Evolutionary conservation across 1,284 basidiomycete species (phyloP).

Genomic region (Termitomyces sp.): DNA sequence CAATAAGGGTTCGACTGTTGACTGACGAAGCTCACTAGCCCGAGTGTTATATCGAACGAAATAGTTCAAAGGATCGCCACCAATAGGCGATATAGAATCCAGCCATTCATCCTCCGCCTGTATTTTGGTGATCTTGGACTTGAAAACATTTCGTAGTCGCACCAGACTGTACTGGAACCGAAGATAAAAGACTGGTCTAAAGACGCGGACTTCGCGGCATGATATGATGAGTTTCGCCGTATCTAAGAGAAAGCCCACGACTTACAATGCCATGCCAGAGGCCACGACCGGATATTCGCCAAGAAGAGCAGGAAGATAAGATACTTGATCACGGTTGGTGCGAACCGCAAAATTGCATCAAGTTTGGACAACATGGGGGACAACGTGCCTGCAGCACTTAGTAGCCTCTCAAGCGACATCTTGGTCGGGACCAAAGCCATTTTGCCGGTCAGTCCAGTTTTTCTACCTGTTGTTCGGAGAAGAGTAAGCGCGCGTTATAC

Average conservation of each 20-base stretch:
- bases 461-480: not conserved
- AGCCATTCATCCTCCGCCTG: slow-evolving; percentile 38
- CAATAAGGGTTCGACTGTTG: not conserved
- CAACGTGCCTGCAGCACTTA: not conserved
- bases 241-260: slow-evolving; percentile 12
- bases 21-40: slow-evolving; percentile 44
- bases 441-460: not conserved
- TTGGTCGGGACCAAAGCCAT: slow-evolving; percentile 7
- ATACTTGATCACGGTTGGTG: slow-evolving; percentile 28
- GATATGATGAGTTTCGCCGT: not conserved
- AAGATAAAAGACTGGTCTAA: slow-evolving; percentile 39
- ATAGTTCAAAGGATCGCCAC: slow-evolving; percentile 49
- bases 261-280: slow-evolving; percentile 65
- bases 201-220: slow-evolving; percentile 46
- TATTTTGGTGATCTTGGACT: slow-evolving; percentile 31
- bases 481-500: not conserved
- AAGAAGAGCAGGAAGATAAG: slow-evolving; percentile 33
- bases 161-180: slow-evolving; percentile 33
- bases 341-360: not conserved
- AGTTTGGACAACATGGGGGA: slow-evolving; percentile 7
- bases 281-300: slow-evolving; percentile 53
- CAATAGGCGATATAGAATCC: slow-evolving; percentile 48
- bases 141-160: slow-evolving; percentile 36
- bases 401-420: slow-evolving; percentile 6
- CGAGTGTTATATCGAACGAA: slow-evolving; percentile 38